Evolutionary conservation across 2,329 filamentous ascomycete genomes (phyloP).

Genomic region (Hypoxylon sp.): DNA sequence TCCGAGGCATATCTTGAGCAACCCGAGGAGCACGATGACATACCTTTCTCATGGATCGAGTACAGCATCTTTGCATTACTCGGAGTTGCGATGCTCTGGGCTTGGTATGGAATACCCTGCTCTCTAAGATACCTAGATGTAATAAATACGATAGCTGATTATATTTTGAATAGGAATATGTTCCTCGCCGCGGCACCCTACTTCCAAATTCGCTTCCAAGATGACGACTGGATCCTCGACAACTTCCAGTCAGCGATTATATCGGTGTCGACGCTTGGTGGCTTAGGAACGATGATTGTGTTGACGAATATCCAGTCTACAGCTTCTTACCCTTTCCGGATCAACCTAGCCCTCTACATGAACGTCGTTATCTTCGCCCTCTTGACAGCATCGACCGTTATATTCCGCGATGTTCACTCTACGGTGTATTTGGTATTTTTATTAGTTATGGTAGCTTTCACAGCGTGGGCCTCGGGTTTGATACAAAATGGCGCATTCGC

Average conservation of each 20-base stretch:
- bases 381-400: constrained; percentile 83
- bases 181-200: constrained; percentile 96
- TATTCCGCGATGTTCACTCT: constrained; percentile 74
- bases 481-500: constrained; percentile 96
- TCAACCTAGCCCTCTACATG: constrained; percentile 81
- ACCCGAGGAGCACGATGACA: constrained; percentile 56
- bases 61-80: constrained; percentile 89
- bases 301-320: constrained; percentile 84
- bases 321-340: constrained; percentile 90
- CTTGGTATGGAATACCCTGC: constrained; percentile 76
- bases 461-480: constrained; percentile 84
- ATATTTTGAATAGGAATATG: constrained; percentile 82
- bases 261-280: constrained; percentile 87
- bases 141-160: constrained; percentile 32
- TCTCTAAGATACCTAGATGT: background rate
- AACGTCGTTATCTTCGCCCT: constrained; percentile 84
- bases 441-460: constrained; percentile 83
- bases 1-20: constrained; percentile 42
- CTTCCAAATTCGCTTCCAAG: constrained; percentile 85
- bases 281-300: constrained; percentile 80
- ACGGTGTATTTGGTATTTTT: constrained; percentile 83
- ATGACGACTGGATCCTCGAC: constrained; percentile 77
- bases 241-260: constrained; percentile 94
- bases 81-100: constrained; percentile 96
- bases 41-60: constrained; percentile 85